Base-by-base conservation (phyloP, 179 eudicot species). In the Beta macrorhiza region DNA sequence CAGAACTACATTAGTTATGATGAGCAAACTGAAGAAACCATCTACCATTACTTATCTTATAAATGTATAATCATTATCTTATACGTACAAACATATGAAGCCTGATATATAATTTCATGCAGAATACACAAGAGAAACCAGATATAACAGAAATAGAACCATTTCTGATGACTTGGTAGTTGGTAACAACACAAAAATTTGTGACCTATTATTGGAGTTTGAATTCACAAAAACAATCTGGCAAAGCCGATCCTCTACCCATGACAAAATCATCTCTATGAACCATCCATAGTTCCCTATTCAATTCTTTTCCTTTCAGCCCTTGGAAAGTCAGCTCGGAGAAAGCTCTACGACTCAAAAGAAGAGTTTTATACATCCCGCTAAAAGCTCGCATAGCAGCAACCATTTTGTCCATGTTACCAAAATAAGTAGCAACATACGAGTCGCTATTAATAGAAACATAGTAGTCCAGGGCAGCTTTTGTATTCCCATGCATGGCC, bases 341-440 rank as follows among this genome's bases (percentile, higher is more conserved):
- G 86, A 95, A 93, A 52, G 85, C 95, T 82, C 88, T 90, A 82
- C 99, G 85, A 78, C 88, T 93, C 84, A 95, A 82, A 77, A 91
- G 88, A 75, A 97, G 79, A 7, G 98, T 97, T 82, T 86, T 95
- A 67, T 86, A 85, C 84, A 89, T 78, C 75, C 98, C 99, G 82
- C 86, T 87, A n/a, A 79, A 89, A 25, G 97, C 93, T 37, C 99
- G 81, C 98, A 97, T 95, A 29, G 99, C 98, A 1, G 98, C 89
- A 32, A 97, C 99, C 98, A 95, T 95, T 83, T 97, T 97, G 84
- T 97, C 99, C 99, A 97, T 97, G 82, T 97, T 97, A 55, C 99
- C 98, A 49, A 97, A 97, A 82, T 93, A 97, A 1, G 98, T 97
- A 12, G 98, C 99, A 11, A 95, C 80, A 56, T 92, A 95, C 0